A percentile compares a stretch with the other conserved stretches of the same genome.
These are phyloP conservation scores for Colletotrichum sp. DNA, from an alignment of 2,329 filamentous ascomycete species.

Conservation along the genomic window DNA sequence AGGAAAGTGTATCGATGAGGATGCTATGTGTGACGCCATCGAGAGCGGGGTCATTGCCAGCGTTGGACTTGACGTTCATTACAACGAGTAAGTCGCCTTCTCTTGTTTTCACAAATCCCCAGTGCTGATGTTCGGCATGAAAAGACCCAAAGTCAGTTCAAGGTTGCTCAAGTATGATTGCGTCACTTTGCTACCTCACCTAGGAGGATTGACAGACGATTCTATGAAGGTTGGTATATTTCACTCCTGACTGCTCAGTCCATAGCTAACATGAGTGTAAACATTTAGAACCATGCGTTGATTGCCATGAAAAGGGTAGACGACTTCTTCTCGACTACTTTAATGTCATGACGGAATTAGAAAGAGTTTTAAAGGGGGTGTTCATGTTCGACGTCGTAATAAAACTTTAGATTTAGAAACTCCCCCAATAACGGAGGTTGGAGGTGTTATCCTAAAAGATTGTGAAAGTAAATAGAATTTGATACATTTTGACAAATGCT, in stretches of 20 bases:
- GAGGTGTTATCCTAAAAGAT: no score
- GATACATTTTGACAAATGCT: no score
- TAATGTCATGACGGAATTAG: fast-evolving
- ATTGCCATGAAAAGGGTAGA: background rate
- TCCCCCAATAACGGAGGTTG: no score
- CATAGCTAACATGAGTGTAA: fast-evolving
- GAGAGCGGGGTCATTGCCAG: slow-evolving; percentile 14
- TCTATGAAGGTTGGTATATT: background rate
- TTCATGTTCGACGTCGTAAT: fast-evolving
- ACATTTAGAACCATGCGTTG: background rate
- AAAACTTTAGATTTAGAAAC: no score
- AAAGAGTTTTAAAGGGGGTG: fast-evolving
- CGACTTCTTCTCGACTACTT: background rate
- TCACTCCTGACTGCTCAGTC: background rate
- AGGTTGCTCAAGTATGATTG: background rate
- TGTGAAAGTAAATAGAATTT: no score
- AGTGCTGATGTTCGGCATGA: background rate
- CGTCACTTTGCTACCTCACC: background rate
- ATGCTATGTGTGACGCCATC: slow-evolving; percentile 22
- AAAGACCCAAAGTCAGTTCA: background rate
- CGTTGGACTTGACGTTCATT: slow-evolving; percentile 23
- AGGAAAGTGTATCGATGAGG: slow-evolving; percentile 25
- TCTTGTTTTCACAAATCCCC: fast-evolving
- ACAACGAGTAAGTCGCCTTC: slow-evolving; percentile 12
- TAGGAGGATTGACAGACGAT: background rate